Evolutionary conservation across 208 protist genomes (phyloP).

Genomic region (Endotrypanum monterogeii): DNA sequence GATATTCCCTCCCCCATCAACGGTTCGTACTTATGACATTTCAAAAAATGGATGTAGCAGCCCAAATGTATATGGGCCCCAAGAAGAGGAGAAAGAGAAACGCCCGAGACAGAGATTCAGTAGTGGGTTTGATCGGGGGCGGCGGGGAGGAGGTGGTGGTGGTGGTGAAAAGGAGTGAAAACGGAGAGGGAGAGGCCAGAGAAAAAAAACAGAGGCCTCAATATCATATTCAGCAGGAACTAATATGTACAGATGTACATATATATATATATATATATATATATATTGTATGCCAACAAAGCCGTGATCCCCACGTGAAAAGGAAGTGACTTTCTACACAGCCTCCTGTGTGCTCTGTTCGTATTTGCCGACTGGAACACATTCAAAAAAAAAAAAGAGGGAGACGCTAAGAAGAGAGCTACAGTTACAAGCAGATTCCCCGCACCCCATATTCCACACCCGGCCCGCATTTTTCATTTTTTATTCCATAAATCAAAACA

Average conservation of each 20-base stretch:
- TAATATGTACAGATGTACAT: too few species aligned
- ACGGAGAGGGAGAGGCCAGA: not conserved
- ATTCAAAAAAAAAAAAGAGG: slow-evolving; percentile 6
- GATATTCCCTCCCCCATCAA: not conserved
- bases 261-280: too few species aligned
- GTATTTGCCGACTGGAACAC: not conserved
- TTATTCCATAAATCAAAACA: not conserved
- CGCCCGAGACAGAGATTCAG: not conserved
- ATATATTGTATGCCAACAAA: not conserved
- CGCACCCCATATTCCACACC: not conserved
- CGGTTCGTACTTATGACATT: not conserved
- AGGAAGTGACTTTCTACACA: not conserved
- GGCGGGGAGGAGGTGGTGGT: not conserved
- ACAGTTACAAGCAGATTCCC: not conserved
- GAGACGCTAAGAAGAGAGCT: slow-evolving; percentile 1
- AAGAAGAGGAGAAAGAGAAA: not conserved
- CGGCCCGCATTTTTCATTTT: not conserved
- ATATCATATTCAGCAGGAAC: too few species aligned
- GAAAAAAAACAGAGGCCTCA: slow-evolving; percentile 2
- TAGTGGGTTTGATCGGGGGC: not conserved
- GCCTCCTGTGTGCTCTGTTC: not conserved
- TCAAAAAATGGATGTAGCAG: not conserved
- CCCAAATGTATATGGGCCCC: not conserved
- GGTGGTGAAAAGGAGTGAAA: not conserved
- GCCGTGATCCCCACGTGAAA: not conserved